phyloP scores from a whole-genome alignment of 352 stramenopile species.

The Pythium rishiriense region DNA sequence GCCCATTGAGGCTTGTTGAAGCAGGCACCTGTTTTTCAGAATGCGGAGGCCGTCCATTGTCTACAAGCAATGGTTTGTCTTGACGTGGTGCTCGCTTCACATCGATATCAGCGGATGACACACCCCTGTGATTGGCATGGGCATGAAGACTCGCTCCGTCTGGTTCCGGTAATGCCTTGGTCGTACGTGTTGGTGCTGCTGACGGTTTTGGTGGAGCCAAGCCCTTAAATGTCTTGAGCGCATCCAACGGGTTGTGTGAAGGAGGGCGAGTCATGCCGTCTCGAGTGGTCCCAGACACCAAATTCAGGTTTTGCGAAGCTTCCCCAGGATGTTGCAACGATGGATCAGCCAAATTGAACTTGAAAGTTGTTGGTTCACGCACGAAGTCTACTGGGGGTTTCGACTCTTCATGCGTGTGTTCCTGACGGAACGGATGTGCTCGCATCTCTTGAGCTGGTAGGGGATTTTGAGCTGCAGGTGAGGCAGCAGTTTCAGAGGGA shows the following conservation, averaged over 20 bases:
- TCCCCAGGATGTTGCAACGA: background rate
- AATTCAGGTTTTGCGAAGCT: background rate
- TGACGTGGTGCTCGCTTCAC: background rate
- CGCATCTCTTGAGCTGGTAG: background rate
- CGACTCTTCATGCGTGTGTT: background rate
- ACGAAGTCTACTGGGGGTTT: constrained; percentile 6
- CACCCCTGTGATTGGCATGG: background rate
- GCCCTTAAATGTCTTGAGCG: background rate
- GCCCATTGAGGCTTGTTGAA: background rate
- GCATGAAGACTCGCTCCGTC: background rate
- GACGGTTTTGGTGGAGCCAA: background rate
- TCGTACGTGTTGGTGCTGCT: background rate
- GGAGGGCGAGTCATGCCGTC: background rate
- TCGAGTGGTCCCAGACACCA: background rate
- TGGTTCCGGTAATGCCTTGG: background rate
- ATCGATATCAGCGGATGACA: background rate
- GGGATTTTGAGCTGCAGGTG: too few species aligned
- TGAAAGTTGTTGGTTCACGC: background rate
- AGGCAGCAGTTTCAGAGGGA: too few species aligned
- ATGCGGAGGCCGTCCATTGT: background rate
- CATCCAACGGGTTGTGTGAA: background rate
- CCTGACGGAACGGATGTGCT: background rate
- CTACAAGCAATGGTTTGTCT: background rate
- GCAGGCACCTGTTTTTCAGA: background rate
- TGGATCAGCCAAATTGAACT: background rate